Percentiles rank a stretch among this genome's conserved stretches.
Evolutionary conservation across 768 basidiomycete species (phyloP).

Genomic region (Neoboletus subvelutipes): DNA sequence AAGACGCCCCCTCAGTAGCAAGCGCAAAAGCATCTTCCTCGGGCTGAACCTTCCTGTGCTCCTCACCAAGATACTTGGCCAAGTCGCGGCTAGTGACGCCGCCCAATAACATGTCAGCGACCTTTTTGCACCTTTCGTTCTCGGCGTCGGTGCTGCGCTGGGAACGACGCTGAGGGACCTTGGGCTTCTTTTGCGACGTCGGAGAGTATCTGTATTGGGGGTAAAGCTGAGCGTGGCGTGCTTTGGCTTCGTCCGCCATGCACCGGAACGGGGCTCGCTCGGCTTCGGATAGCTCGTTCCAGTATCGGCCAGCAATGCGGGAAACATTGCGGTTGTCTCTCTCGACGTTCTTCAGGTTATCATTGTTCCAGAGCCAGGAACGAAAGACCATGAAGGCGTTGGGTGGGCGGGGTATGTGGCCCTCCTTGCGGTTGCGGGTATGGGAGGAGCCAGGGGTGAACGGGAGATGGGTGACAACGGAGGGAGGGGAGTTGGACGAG

Average conservation of each 20-base stretch:
- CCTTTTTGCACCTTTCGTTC: constrained; percentile 38
- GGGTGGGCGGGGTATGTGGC: constrained; percentile 71
- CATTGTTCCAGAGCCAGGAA: constrained; percentile 58
- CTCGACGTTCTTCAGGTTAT: constrained; percentile 51
- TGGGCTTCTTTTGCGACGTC: constrained; percentile 30
- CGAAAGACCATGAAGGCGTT: constrained; percentile 88
- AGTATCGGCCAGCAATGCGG: constrained; percentile 64
- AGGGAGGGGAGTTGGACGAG: constrained; percentile 17
- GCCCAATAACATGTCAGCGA: constrained; percentile 37
- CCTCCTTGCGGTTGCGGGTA: constrained; percentile 39
- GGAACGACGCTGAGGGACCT: constrained; percentile 34
- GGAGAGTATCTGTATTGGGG: constrained; percentile 68
- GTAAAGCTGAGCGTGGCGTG: constrained; percentile 47
- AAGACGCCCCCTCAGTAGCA: not conserved
- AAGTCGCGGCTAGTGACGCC: constrained; percentile 35
- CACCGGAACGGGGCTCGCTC: constrained; percentile 48
- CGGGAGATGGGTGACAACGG: constrained; percentile 27
- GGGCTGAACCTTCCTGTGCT: not conserved
- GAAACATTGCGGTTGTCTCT: constrained; percentile 73
- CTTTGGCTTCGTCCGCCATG: constrained; percentile 47
- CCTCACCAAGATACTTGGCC: constrained; percentile 21
- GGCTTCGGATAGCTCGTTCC: constrained; percentile 53
- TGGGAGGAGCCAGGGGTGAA: constrained; percentile 39
- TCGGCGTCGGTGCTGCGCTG: constrained; percentile 34
- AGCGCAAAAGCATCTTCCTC: not conserved